These are phyloP conservation scores for Pythium chondricola DNA, from an alignment of 352 stramenopile genomes.

Conservation along the genomic window DNA sequence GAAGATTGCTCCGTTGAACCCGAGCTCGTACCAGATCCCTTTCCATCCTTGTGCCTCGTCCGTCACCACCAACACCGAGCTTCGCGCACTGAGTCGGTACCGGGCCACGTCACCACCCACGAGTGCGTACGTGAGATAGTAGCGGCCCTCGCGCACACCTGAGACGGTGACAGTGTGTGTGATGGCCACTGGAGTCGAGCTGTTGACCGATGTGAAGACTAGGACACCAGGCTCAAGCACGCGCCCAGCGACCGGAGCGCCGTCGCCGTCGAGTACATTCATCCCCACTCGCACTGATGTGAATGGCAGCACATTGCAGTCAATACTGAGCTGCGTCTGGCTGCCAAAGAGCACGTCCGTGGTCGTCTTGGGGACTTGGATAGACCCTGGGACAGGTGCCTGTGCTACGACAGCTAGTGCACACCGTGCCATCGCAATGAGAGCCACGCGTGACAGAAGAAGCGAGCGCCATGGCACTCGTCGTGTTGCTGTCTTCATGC, in stretches of 20 bases:
- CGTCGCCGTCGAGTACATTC: slow-evolving; percentile 32
- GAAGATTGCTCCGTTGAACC: slow-evolving; percentile 58
- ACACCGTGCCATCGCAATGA: background rate
- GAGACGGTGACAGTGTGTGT: slow-evolving; percentile 38
- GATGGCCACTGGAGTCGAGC: slow-evolving; percentile 16
- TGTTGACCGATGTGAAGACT: slow-evolving; percentile 25
- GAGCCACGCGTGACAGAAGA: too few relatives aligned
- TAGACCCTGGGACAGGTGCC: background rate
- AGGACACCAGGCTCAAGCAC: slow-evolving; percentile 34
- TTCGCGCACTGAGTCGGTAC: slow-evolving; percentile 42
- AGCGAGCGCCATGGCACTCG: background rate
- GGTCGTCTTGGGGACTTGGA: slow-evolving; percentile 49
- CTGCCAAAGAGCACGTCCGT: slow-evolving; percentile 36
- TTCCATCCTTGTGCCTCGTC: slow-evolving; percentile 47
- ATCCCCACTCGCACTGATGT: slow-evolving; percentile 43
- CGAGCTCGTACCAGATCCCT: slow-evolving; percentile 61
- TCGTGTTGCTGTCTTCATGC: background rate
- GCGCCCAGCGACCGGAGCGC: background rate
- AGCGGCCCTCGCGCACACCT: slow-evolving; percentile 31
- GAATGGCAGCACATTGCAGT: slow-evolving; percentile 32
- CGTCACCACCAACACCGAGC: slow-evolving; percentile 49
- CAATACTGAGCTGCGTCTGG: slow-evolving; percentile 33
- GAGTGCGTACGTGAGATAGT: slow-evolving; percentile 54
- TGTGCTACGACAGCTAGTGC: background rate
- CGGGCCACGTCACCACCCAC: slow-evolving; percentile 20